Evolutionary conservation across 2,329 filamentous ascomycete species (phyloP).

Genomic region (Cercospora beticola): DNA sequence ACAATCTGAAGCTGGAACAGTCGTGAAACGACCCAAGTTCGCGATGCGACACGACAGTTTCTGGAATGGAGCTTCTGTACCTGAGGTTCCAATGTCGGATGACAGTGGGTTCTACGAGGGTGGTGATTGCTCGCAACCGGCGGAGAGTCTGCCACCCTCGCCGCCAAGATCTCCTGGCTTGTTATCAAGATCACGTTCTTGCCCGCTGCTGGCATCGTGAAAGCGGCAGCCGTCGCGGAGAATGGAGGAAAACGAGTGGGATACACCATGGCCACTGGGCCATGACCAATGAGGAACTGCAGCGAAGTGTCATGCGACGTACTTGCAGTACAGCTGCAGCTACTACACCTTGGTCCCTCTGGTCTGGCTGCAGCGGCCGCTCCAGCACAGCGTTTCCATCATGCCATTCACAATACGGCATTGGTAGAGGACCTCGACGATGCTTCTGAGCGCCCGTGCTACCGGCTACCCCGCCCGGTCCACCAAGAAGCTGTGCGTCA

Average conservation of each 20-base stretch:
- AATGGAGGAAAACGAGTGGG: neutral
- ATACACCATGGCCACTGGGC: neutral
- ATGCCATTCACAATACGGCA: neutral
- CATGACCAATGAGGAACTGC: neutral
- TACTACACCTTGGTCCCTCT: neutral
- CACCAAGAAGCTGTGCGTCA: neutral
- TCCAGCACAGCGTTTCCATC: neutral
- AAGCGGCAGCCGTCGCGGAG: neutral
- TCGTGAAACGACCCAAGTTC: constrained; percentile 4
- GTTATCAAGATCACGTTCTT: neutral
- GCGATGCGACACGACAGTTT: neutral
- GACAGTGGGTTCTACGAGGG: neutral
- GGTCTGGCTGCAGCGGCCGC: neutral
- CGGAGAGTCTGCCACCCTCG: neutral
- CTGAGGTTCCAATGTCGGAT: neutral
- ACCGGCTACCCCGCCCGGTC: no score
- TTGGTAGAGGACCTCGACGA: neutral
- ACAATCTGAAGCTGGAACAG: neutral
- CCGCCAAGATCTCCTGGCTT: neutral
- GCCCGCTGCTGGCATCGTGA: neutral
- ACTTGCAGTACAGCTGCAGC: neutral
- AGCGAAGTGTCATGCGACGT: neutral
- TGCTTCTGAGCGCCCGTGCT: neutral
- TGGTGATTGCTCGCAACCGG: neutral
- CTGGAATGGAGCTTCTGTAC: neutral